These are phyloP conservation scores for Wallacemonas rigidus DNA, from an alignment of 208 protist species.

Conservation along the genomic window DNA sequence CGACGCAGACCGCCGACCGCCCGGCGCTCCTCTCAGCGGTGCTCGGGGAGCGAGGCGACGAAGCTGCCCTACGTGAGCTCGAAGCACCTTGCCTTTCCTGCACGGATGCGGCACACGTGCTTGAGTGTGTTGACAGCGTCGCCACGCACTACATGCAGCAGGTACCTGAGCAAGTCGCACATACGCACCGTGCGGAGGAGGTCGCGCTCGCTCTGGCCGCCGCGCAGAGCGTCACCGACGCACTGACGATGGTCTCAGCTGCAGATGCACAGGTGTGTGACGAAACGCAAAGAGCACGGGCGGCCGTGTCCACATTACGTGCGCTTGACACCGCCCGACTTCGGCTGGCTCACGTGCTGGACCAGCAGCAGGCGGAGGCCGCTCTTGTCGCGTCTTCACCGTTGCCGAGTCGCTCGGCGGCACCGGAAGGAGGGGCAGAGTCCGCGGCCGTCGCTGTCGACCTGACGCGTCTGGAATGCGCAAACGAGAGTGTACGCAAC, in stretches of 20 bases:
- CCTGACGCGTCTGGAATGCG: background rate
- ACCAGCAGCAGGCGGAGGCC: background rate
- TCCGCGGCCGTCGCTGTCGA: background rate
- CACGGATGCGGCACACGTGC: background rate
- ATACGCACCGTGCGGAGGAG: slow-evolving; percentile 28
- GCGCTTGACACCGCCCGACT: background rate
- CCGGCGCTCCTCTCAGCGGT: background rate
- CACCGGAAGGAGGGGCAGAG: no score
- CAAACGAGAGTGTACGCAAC: slow-evolving; percentile 11
- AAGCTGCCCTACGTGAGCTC: background rate
- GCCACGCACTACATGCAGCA: background rate
- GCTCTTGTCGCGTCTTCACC: background rate
- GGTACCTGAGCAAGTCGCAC: slow-evolving; percentile 6
- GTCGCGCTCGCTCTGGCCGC: slow-evolving; percentile 28
- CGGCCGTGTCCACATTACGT: background rate
- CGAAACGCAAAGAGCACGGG: background rate
- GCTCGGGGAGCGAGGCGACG: background rate
- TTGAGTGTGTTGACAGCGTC: background rate
- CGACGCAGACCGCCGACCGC: background rate
- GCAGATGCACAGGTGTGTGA: background rate
- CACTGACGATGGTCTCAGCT: slow-evolving; percentile 6
- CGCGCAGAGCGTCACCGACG: slow-evolving; percentile 23
- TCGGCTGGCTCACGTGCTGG: slow-evolving; percentile 26
- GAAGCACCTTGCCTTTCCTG: background rate
- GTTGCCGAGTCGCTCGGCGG: no score